A percentile compares a stretch with the other conserved stretches of the same genome.
Conservation (phyloP, 495 filamentous ascomycete genomes). For the Hamigera avellanea region DNA sequence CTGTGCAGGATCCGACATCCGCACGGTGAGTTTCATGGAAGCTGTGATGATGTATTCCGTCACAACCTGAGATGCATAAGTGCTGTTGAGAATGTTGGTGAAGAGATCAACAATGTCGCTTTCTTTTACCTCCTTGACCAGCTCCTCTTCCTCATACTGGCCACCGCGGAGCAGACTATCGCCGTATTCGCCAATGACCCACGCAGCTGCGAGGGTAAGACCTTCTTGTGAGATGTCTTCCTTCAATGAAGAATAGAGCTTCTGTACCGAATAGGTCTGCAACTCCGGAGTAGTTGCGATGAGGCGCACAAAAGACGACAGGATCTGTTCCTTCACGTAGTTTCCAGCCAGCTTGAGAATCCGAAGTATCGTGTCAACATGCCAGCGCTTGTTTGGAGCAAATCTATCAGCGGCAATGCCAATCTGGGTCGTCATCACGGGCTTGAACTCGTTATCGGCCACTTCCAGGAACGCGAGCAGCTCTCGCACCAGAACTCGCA, state of each 20-base stretch:
- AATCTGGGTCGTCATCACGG: constrained; percentile 92
- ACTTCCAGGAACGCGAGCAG: constrained; percentile 90
- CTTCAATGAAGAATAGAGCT: constrained; percentile 79
- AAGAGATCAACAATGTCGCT: constrained; percentile 87
- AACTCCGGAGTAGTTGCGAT: constrained; percentile 90
- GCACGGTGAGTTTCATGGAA: constrained; percentile 88
- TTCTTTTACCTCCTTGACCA: constrained; percentile 82
- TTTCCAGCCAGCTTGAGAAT: constrained; percentile 89
- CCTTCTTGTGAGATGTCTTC: constrained; percentile 96
- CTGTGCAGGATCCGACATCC: constrained; percentile 70
- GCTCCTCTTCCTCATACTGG: constrained; percentile 89
- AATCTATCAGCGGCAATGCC: constrained; percentile 93
- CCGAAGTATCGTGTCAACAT: constrained; percentile 93
- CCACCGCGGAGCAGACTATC: constrained; percentile 80
- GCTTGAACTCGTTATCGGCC: constrained; percentile 97
- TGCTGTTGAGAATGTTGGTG: constrained; percentile 82
- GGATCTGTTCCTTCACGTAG: constrained; percentile 94
- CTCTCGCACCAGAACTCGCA: constrained; percentile 84
- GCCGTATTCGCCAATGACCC: constrained; percentile 96
- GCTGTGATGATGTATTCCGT: constrained; percentile 94
- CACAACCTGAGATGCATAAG: constrained; percentile 77
- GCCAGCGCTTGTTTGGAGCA: constrained; percentile 95
- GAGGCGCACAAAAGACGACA: constrained; percentile 91
- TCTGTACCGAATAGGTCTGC: constrained; percentile 93
- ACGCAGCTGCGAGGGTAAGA: constrained; percentile 84